Percentiles rank a stretch among this genome's conserved stretches.
Conservation (phyloP, 192 early-diverging fungal species). For the Podila verticillata region DNA sequence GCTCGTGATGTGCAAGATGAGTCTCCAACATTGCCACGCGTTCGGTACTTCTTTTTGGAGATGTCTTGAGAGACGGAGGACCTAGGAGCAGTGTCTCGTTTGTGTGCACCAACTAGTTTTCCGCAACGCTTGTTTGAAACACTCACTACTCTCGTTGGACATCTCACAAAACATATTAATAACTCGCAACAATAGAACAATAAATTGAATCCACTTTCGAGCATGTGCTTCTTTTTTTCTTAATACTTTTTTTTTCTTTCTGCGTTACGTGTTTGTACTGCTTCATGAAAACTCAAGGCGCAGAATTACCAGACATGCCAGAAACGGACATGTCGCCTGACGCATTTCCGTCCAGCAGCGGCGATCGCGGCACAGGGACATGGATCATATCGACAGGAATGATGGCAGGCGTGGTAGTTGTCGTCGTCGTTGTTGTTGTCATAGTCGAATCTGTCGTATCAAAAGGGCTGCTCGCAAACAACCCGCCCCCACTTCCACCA, state of each 20-base stretch:
- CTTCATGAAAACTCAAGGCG: slow-evolving; percentile 4
- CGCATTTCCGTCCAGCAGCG: slow-evolving; percentile 14
- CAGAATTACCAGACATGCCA: slow-evolving; percentile 19
- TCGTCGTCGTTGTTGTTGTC: not conserved
- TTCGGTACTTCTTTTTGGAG: too few relatives aligned
- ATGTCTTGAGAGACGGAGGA: too few relatives aligned
- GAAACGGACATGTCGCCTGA: slow-evolving; percentile 10
- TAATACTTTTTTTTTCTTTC: not conserved
- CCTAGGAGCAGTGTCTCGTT: too few relatives aligned
- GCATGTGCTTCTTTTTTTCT: not conserved
- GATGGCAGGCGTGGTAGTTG: not conserved
- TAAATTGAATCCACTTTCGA: too few relatives aligned
- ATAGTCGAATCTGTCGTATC: not conserved
- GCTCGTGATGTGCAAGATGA: too few relatives aligned
- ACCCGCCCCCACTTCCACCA: not conserved
- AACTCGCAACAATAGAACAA: slow-evolving; percentile 2
- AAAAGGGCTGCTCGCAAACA: not conserved
- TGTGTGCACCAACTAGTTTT: too few relatives aligned
- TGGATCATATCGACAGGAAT: slow-evolving; percentile 4
- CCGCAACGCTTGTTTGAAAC: too few relatives aligned
- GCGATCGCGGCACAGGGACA: slow-evolving; percentile 4
- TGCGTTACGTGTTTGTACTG: not conserved
- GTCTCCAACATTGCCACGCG: too few relatives aligned
- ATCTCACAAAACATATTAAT: too few relatives aligned
- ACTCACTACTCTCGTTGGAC: too few relatives aligned